Evolutionary conservation across 805 yeast genomes (phyloP).

Genomic region (Candida arabinofermentans): DNA sequence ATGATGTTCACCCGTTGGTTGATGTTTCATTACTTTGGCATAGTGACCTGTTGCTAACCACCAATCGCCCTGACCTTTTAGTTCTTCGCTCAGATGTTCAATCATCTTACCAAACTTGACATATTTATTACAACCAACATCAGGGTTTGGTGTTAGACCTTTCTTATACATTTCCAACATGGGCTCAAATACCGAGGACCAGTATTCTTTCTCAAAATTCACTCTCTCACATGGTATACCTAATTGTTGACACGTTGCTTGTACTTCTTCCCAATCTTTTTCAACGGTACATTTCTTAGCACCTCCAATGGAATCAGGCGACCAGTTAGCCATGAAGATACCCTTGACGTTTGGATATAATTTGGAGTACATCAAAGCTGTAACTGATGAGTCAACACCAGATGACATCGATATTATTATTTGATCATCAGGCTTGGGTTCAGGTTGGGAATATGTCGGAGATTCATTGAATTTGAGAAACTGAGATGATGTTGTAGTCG

Average conservation of each 20-base stretch:
- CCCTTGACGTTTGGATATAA: slow-evolving; percentile 64
- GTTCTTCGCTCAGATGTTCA: slow-evolving; percentile 38
- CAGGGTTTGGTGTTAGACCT: slow-evolving; percentile 94
- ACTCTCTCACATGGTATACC: slow-evolving; percentile 70
- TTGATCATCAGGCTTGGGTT: slow-evolving; percentile 51
- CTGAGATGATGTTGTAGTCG: not conserved
- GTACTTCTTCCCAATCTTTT: slow-evolving; percentile 84
- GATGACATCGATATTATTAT: slow-evolving; percentile 90
- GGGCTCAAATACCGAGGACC: slow-evolving; percentile 90
- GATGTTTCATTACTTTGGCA: slow-evolving; percentile 45
- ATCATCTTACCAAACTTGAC: slow-evolving; percentile 84
- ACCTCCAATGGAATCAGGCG: slow-evolving; percentile 30
- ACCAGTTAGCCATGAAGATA: slow-evolving; percentile 93
- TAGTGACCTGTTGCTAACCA: slow-evolving; percentile 93
- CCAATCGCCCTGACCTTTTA: slow-evolving; percentile 38
- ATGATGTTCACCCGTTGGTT: slow-evolving; percentile 33
- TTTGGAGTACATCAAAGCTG: slow-evolving; percentile 57
- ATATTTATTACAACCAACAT: slow-evolving; percentile 77
- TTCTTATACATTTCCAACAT: slow-evolving; percentile 69
- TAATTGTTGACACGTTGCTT: slow-evolving; percentile 54
- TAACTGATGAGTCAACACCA: slow-evolving; percentile 92
- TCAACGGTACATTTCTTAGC: slow-evolving; percentile 62
- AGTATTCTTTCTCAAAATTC: slow-evolving; percentile 85
- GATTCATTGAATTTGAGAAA: slow-evolving; percentile 5
- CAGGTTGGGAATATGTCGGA: slow-evolving; percentile 32